Conservation (phyloP, 2,329 filamentous ascomycete species). For the Chalaropsis thielavioides region DNA sequence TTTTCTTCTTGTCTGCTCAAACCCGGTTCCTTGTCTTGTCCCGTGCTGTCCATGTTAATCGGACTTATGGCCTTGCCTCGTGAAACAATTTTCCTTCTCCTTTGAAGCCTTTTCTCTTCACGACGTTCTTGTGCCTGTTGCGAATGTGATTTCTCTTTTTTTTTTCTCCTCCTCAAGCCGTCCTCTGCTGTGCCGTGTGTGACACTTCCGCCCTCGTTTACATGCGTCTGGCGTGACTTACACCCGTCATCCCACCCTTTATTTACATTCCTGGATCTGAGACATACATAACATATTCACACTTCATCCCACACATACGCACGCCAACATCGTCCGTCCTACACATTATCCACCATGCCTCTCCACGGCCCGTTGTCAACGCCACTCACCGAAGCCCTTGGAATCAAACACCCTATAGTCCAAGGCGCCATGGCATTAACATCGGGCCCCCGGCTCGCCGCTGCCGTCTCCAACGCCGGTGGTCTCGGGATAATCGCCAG, state of each 20-base stretch:
- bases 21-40: slow-evolving; percentile 1
- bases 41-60: slow-evolving; percentile 3
- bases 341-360: slow-evolving; percentile 12
- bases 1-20: not conserved
- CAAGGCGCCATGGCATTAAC: slow-evolving; percentile 90
- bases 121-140: not conserved
- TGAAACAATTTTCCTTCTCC: not conserved
- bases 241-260: not conserved
- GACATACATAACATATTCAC: slow-evolving; percentile 1
- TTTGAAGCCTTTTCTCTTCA: not conserved
- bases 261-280: not conserved
- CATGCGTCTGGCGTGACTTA: not conserved
- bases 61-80: not conserved
- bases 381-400: slow-evolving; percentile 62
- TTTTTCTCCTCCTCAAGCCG: not conserved
- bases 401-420: slow-evolving; percentile 76
- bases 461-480: slow-evolving; percentile 77
- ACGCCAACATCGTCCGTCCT: slow-evolving; percentile 20
- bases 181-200: not conserved
- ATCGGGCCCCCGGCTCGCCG: slow-evolving; percentile 62
- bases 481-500: slow-evolving; percentile 65
- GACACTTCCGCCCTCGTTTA: not conserved
- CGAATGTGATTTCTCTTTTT: not conserved
- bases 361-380: slow-evolving; percentile 47
- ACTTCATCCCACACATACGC: not conserved